Conservation (phyloP, 345 rosid genomes). For the Firmiana major region DNA sequence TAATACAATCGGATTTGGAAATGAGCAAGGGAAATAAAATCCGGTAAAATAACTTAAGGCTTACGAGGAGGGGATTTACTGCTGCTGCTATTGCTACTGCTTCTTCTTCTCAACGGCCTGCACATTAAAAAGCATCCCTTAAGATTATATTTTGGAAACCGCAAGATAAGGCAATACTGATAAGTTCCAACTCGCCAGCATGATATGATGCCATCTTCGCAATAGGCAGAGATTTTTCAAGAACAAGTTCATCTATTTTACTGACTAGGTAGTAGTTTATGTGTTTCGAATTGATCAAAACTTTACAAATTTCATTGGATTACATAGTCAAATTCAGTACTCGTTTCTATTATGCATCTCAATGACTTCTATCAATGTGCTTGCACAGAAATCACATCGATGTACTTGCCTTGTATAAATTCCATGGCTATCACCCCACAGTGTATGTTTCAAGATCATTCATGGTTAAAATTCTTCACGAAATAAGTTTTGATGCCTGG, state of each 20-base stretch:
- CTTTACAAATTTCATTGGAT: neutral
- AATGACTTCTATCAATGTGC: neutral
- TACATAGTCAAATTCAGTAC: neutral
- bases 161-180: neutral
- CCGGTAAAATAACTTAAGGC: neutral
- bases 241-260: neutral
- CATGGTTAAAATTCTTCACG: neutral
- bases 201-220: conserved; percentile 17
- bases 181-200: no score
- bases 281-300: neutral
- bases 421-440: neutral
- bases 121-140: conserved; percentile 5
- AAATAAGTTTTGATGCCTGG: neutral
- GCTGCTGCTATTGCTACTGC: conserved; percentile 81
- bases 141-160: conserved; percentile 3
- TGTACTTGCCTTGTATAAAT: neutral
- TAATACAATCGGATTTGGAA: neutral
- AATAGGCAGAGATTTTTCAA: conserved; percentile 11
- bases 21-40: neutral
- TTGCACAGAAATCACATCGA: no score
- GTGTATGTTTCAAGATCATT: neutral
- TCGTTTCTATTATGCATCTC: neutral
- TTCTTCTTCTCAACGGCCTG: conserved; percentile 85
- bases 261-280: neutral
- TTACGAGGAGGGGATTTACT: conserved; percentile 62